A percentile compares a stretch with the other conserved stretches of the same genome.
These are phyloP conservation scores for Vickermania spadyakhi DNA, from an alignment of 208 protist genomes.

Conservation along the genomic window DNA sequence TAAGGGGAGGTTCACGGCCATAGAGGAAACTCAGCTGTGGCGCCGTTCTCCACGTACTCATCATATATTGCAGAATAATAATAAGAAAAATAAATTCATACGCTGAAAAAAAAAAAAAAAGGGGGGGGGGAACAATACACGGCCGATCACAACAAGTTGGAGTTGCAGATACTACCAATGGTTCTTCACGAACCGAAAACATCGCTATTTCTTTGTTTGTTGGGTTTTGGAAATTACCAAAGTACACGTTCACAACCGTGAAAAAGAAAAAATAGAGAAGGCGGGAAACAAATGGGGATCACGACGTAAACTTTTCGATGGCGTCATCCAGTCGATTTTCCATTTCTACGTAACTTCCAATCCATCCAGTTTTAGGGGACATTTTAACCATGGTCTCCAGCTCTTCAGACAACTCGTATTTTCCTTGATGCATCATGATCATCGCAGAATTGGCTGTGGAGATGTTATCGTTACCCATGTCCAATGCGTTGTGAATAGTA, in stretches of 20 bases:
- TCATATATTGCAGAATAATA: slow-evolving; percentile 9
- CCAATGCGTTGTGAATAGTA: slow-evolving; percentile 10
- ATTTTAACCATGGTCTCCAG: slow-evolving; percentile 30
- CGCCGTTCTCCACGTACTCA: slow-evolving; percentile 44
- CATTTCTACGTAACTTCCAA: slow-evolving; percentile 15
- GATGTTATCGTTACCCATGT: background rate
- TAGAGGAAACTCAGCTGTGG: slow-evolving; percentile 56
- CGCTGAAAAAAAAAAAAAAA: slow-evolving; percentile 4
- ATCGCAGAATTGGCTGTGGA: background rate
- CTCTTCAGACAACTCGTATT: slow-evolving; percentile 29
- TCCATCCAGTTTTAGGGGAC: slow-evolving; percentile 27
- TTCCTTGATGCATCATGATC: background rate
- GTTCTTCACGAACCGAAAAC: too few species aligned
- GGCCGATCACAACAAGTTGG: too few species aligned
- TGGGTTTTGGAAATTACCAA: too few species aligned
- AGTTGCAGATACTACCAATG: too few species aligned
- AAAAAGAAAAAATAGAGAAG: slow-evolving; percentile 4
- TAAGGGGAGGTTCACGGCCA: slow-evolving; percentile 32
- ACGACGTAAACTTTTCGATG: slow-evolving; percentile 8
- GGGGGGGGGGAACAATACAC: too few species aligned
- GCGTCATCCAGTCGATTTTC: slow-evolving; percentile 33
- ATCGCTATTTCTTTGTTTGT: too few species aligned
- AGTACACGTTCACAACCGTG: too few species aligned
- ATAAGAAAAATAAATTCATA: background rate
- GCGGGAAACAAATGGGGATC: background rate